Conservation (phyloP, 1,284 basidiomycete genomes). For the Cryptococcus amylolentus region DNA sequence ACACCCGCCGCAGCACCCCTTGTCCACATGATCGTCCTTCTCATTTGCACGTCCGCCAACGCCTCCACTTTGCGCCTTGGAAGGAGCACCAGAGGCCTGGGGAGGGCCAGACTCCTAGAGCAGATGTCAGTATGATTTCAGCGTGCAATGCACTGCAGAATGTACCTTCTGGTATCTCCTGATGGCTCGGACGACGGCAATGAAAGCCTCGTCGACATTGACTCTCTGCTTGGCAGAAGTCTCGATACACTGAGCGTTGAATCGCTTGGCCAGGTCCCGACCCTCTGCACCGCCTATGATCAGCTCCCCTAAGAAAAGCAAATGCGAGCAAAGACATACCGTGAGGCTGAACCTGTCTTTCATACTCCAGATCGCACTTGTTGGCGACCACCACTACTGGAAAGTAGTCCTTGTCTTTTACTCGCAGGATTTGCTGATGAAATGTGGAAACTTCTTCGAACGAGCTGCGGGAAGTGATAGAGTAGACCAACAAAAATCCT, state of each 20-base stretch:
- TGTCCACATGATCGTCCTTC: constrained; percentile 48
- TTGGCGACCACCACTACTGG: constrained; percentile 98
- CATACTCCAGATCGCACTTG: constrained; percentile 98
- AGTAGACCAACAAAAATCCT: constrained; percentile 97
- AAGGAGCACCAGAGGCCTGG: constrained; percentile 42
- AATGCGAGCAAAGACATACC: constrained; percentile 54
- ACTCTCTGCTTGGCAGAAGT: constrained; percentile 98
- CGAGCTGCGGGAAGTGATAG: constrained; percentile 95
- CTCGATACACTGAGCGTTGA: constrained; percentile 96
- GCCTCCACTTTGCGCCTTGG: constrained; percentile 55
- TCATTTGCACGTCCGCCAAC: constrained; percentile 53
- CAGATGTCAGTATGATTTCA: background rate
- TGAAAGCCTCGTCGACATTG: constrained; percentile 99
- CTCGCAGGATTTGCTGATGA: constrained; percentile 93
- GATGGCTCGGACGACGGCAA: constrained; percentile 92
- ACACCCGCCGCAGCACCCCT: constrained; percentile 66
- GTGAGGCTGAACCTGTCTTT: constrained; percentile 94
- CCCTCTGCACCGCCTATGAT: constrained; percentile 65
- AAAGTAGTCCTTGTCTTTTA: constrained; percentile 97
- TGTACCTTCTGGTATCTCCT: constrained; percentile 88
- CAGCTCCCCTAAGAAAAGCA: background rate
- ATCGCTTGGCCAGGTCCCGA: constrained; percentile 91
- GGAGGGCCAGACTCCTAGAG: constrained; percentile 41
- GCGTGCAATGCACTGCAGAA: background rate
- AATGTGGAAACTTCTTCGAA: constrained; percentile 98